Conservation (phyloP, 2,329 filamentous ascomycete species). For the Thyridium curvatum region DNA sequence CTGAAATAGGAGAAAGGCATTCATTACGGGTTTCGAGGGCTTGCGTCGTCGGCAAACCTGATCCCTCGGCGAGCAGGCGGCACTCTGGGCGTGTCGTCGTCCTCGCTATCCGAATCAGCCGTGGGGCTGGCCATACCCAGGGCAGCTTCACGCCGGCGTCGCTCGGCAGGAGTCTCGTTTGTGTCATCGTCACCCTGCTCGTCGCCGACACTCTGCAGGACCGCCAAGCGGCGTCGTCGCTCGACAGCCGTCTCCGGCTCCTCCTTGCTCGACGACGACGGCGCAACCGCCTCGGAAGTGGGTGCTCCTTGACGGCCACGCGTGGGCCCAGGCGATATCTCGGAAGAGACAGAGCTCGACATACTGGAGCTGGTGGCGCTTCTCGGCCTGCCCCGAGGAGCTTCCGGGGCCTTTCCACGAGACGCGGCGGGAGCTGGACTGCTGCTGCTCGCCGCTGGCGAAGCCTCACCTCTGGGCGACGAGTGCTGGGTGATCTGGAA, state of each 20-base stretch:
- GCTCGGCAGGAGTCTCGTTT: slow-evolving; percentile 67
- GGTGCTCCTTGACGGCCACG: slow-evolving; percentile 6
- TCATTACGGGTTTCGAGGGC: no score
- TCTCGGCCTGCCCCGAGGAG: no score
- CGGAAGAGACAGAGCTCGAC: no score
- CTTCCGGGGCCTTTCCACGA: no score
- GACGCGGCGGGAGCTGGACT: no score
- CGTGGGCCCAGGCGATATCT: not conserved
- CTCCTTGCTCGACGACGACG: slow-evolving; percentile 23
- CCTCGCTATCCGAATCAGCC: slow-evolving; percentile 44
- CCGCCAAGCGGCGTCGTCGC: slow-evolving; percentile 56
- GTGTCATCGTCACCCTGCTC: slow-evolving; percentile 24
- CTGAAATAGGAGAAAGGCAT: no score
- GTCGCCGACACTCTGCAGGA: slow-evolving; percentile 35
- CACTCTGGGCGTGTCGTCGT: slow-evolving; percentile 50
- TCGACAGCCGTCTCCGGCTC: slow-evolving; percentile 64
- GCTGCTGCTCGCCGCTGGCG: no score
- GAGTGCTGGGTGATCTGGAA: no score
- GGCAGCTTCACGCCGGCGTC: slow-evolving; percentile 66
- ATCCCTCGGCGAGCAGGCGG: slow-evolving; percentile 49
- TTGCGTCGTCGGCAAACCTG: slow-evolving; percentile 43
- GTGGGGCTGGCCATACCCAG: slow-evolving; percentile 49
- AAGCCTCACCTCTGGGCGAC: no score
- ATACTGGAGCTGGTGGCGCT: no score
- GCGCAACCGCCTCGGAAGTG: slow-evolving; percentile 5